Evolutionary conservation across 257 asterid genomes (phyloP).

Genomic region (Cruciata laevipes): DNA sequence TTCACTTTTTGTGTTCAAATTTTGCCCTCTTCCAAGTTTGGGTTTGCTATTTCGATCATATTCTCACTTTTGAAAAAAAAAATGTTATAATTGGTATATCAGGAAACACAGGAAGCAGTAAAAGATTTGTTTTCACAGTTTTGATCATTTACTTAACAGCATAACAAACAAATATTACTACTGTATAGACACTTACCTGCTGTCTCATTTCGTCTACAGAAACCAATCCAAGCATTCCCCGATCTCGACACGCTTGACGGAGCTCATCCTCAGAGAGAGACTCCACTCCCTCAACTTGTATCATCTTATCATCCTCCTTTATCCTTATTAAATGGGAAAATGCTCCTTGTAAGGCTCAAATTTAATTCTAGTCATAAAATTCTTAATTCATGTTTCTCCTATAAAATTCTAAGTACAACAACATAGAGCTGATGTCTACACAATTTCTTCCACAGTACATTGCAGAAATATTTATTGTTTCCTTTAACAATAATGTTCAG

Average conservation of each 20-base stretch:
- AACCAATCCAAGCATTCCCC: slow-evolving; percentile 81
- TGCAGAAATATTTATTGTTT: not conserved
- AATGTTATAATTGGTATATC: not conserved
- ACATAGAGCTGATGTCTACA: not conserved
- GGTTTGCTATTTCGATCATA: not conserved
- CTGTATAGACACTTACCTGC: slow-evolving; percentile 39
- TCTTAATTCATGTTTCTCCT: not conserved
- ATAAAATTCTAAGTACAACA: not conserved
- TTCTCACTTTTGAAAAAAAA: not conserved
- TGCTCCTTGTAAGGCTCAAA: slow-evolving; percentile 6
- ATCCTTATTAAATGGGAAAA: slow-evolving; percentile 37
- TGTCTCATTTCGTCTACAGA: slow-evolving; percentile 95
- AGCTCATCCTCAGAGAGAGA: slow-evolving; percentile 93
- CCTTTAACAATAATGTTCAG: not conserved
- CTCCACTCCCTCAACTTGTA: slow-evolving; percentile 87
- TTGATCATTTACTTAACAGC: not conserved
- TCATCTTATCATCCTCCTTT: slow-evolving; percentile 76
- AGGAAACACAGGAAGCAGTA: not conserved
- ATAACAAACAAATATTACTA: not conserved
- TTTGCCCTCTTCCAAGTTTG: not conserved
- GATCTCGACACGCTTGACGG: slow-evolving; percentile 87
- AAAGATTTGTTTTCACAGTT: not conserved
- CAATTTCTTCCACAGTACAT: not conserved
- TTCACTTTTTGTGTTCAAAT: not conserved
- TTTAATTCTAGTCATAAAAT: not conserved